Percentiles rank a stretch among this genome's conserved stretches.
phyloP scores from a whole-genome alignment of 768 basidiomycete species.

The Termitomyces sp. region DNA sequence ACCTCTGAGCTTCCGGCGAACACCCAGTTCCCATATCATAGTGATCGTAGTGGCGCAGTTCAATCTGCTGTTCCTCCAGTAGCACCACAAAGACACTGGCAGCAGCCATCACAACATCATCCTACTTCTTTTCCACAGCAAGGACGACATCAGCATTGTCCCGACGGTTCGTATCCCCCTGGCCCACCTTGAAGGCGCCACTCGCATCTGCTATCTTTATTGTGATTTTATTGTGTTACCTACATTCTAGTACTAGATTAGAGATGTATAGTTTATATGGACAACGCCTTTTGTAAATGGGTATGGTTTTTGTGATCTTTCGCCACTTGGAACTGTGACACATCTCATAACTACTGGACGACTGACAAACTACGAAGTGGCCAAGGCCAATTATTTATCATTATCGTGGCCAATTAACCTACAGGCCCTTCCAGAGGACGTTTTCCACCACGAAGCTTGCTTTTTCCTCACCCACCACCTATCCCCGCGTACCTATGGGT shows the following conservation, averaged over 20 bases:
- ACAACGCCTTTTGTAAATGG: background rate
- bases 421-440: no score
- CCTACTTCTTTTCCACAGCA: slow-evolving; percentile 14
- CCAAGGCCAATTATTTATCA: no score
- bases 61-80: background rate
- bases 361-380: no score
- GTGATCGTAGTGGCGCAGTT: background rate
- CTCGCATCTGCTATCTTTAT: slow-evolving; percentile 8
- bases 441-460: no score
- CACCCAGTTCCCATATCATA: background rate
- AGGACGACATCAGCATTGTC: slow-evolving; percentile 26
- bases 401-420: no score
- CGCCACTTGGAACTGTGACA: background rate
- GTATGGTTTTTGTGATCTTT: background rate
- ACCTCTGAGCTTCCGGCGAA: background rate
- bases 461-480: no score
- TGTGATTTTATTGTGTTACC: slow-evolving; percentile 10
- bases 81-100: slow-evolving; percentile 4
- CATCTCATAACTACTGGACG: no score
- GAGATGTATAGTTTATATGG: slow-evolving; percentile 3
- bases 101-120: slow-evolving; percentile 15
- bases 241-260: slow-evolving; percentile 8
- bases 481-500: no score
- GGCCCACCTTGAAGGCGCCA: slow-evolving; percentile 13
- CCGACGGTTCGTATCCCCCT: slow-evolving; percentile 24